Base-by-base conservation (phyloP, 2,329 filamentous ascomycete species). In the Knufia petricola region DNA sequence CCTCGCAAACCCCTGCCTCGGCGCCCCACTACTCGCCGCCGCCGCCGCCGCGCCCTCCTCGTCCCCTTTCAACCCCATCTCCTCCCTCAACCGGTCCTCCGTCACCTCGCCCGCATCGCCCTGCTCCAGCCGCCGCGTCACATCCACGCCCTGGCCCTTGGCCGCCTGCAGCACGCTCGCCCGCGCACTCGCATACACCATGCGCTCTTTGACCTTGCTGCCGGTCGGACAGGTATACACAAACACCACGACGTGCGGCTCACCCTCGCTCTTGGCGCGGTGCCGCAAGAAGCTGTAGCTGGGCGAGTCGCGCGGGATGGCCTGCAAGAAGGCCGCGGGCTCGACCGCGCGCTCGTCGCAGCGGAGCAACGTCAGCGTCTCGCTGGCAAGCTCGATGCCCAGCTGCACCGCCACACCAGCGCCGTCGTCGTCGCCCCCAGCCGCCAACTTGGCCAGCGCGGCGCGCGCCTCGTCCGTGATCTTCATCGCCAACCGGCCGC, bases 141-240 rank as follows among this genome's bases (percentile, higher is more conserved):
- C 69, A 55, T 72, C 71, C 49, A 82, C 59, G 4, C 78, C 78
- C 21, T 74, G 73, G 41, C 73, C 70, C 42, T 77, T 73, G 17
- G 77, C 77, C 49, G 75, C 53, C 21, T 61, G 59, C 23, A 82
- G 66, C n/a, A 76, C 74, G 54, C 71, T 70, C 23, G 69, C 68
- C 57, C 78, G 71, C 50, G 73, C 76, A 47, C 76, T 77, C 20
- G 79, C 78, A 62, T 82, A 81, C 51, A 82, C 58, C 79, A 83
- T 82, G 48, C 79, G 70, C 62, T 82, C 78, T 64, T 79, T 81
- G 61, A 82, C 77, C 61, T 77, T 79, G 12, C 76, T 77, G 10
- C 60, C 68, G 0, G 72, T 70, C 10, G 79, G 79, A 61, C 79
- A 83, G 17, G 79, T 81, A 59, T 81, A 82, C 50, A 82, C 74